These are phyloP conservation scores for Rhodosporidiobolus sp. DNA, from an alignment of 768 basidiomycete genomes.

Conservation along the genomic window DNA sequence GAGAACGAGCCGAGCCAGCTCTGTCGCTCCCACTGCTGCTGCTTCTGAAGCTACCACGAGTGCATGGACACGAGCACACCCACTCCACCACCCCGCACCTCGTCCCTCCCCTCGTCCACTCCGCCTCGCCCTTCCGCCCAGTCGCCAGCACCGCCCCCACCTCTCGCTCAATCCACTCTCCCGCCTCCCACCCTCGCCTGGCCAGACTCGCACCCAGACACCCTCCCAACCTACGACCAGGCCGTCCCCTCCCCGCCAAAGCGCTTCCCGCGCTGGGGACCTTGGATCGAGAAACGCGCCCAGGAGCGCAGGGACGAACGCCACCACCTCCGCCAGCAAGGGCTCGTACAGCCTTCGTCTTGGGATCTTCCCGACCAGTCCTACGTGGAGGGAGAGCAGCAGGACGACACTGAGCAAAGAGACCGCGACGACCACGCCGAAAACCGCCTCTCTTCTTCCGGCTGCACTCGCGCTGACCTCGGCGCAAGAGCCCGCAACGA, in stretches of 20 bases:
- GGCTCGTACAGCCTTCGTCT: neutral
- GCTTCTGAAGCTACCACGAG: neutral
- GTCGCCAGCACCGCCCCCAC: constrained; percentile 7
- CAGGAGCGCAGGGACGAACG: constrained; percentile 9
- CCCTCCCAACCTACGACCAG: constrained; percentile 21
- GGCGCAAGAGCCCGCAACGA: too few relatives aligned
- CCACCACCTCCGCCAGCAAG: neutral
- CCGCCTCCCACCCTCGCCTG: neutral
- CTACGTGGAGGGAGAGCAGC: neutral
- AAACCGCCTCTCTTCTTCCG: too few relatives aligned
- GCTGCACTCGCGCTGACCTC: too few relatives aligned
- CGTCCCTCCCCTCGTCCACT: neutral
- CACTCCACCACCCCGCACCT: neutral
- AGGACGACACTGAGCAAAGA: neutral
- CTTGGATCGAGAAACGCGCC: constrained; percentile 29
- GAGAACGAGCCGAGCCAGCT: neutral
- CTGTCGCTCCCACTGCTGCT: neutral
- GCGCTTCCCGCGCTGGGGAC: constrained; percentile 15
- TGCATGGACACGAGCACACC: neutral
- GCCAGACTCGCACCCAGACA: neutral
- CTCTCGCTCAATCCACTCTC: neutral
- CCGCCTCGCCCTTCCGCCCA: too few relatives aligned
- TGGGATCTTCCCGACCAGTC: constrained; percentile 14
- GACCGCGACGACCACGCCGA: too few relatives aligned
- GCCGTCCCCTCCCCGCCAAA: neutral